Base-by-base conservation (phyloP, 345 rosid genomes). In the Acer saccharum region DNA sequence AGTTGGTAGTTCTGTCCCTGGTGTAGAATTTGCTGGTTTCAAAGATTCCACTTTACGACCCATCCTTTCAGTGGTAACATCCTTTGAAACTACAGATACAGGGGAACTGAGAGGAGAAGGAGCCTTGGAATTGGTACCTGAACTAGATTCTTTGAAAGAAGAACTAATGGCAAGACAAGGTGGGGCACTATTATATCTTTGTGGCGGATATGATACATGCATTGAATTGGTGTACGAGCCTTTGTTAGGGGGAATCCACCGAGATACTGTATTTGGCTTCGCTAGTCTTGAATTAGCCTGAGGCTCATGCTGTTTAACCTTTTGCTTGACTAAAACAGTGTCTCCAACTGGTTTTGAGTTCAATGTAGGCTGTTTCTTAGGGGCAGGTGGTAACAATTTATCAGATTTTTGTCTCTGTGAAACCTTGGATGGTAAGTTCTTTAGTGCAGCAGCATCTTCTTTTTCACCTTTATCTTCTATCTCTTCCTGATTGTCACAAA, bases 221-320 rank as follows among this genome's bases (percentile, higher is more conserved):
- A 91, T 89, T 48, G 98, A 92, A 85, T 88, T 90, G 61, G 85
- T 79, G 71, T 86, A 89, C 55, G 95, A 90, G 69, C 93, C 98
- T 83, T 89, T 96, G 86, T 93, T 91, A 21, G 97, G 77, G 39
- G 98, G 95, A 77, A 94, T 86, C 99, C 98, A 94, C 76, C 94
- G 88, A 71, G 95, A 91, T 25, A 86, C 85, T 39, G 87, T 76
- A 79, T 81, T 91, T 76, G 98, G 93, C 90, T 89, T 94, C 71
- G 94, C 94, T 81, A 81, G 85, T 79, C 92, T 94, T 75, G 81
- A 88, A 68, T 84, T 82, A 74, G 83, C 86, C 62, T 84, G 89
- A 74, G 84, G 72, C 84, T 91, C 98, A 83, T 77, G 90, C 71
- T 86, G 90, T 77, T 89, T 91, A 74, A 84, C 78, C 89, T 91